phyloP scores from a whole-genome alignment of 768 basidiomycete species.

The Leucocoprinus birnbaumii region DNA sequence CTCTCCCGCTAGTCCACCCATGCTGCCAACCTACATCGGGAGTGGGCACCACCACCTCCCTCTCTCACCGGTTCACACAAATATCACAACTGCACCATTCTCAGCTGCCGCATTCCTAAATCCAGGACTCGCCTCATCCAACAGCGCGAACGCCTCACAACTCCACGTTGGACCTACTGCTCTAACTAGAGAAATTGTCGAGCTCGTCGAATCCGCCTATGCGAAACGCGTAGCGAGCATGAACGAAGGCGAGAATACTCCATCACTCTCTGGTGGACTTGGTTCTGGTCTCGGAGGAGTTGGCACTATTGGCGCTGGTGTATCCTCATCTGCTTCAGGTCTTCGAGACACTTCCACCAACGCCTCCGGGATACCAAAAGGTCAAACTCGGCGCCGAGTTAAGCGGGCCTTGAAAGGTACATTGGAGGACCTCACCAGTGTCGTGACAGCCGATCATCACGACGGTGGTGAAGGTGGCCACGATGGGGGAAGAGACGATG shows the following conservation, averaged over 20 bases:
- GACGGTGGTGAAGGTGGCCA: conserved; percentile 20
- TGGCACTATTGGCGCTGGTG: background rate
- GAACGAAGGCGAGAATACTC: background rate
- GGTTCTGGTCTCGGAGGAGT: background rate
- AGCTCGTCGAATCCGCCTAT: conserved; percentile 45
- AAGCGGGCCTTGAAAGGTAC: conserved; percentile 61
- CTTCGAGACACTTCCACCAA: background rate
- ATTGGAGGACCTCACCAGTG: conserved; percentile 47
- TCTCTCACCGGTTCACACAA: conserved; percentile 15
- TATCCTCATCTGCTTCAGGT: background rate
- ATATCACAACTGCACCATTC: conserved; percentile 17
- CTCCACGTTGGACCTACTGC: conserved; percentile 18
- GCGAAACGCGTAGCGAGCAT: conserved; percentile 25
- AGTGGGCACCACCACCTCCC: conserved; percentile 11
- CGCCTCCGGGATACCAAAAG: conserved; percentile 20
- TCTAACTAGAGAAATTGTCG: conserved; percentile 44
- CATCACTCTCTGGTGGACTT: background rate
- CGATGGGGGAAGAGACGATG: conserved; percentile 27
- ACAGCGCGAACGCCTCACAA: conserved; percentile 13
- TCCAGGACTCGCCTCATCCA: background rate
- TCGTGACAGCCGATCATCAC: conserved; percentile 5
- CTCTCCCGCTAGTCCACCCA: conserved; percentile 20
- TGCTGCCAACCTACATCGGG: conserved; percentile 9
- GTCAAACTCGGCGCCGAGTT: conserved; percentile 49
- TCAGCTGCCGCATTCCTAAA: conserved; percentile 12